Percentiles rank a stretch among this genome's conserved stretches.
These are phyloP conservation scores for Solanum piurae DNA, from an alignment of 257 asterid genomes.

Conservation along the genomic window DNA sequence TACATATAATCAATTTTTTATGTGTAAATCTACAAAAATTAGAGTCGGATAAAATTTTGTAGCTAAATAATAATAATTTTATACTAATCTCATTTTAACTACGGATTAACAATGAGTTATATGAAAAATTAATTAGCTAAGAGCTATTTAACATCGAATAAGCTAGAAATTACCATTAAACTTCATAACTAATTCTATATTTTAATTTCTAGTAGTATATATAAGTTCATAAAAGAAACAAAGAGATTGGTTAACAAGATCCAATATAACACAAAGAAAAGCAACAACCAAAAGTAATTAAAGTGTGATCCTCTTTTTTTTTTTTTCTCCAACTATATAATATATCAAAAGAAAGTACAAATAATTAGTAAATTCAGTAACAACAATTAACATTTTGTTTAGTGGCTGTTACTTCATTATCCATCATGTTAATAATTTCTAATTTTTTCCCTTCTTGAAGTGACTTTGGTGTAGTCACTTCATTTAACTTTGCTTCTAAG, in stretches of 20 bases:
- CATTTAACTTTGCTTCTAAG: conserved; percentile 37
- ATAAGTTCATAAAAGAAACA: background rate
- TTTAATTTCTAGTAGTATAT: too few relatives aligned
- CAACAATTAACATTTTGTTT: conserved; percentile 55
- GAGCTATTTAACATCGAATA: background rate
- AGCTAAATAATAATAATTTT: background rate
- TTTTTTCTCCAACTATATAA: background rate
- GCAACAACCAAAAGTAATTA: background rate
- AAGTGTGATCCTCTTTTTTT: background rate
- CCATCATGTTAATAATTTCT: conserved; percentile 48
- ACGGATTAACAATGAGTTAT: too few relatives aligned
- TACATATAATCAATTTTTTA: too few relatives aligned
- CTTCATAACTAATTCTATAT: background rate
- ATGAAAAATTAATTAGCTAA: background rate
- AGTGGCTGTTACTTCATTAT: conserved; percentile 67
- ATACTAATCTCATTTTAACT: background rate
- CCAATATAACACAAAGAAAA: background rate
- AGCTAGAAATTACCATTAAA: background rate
- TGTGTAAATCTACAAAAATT: background rate
- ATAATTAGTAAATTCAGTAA: conserved; percentile 10
- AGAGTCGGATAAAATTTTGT: background rate
- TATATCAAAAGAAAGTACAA: background rate
- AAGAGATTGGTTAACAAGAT: background rate
- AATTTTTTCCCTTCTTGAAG: conserved; percentile 26
- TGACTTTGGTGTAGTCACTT: background rate